These are phyloP conservation scores for Gossypium turneri DNA, from an alignment of 345 rosid genomes.

Conservation along the genomic window DNA sequence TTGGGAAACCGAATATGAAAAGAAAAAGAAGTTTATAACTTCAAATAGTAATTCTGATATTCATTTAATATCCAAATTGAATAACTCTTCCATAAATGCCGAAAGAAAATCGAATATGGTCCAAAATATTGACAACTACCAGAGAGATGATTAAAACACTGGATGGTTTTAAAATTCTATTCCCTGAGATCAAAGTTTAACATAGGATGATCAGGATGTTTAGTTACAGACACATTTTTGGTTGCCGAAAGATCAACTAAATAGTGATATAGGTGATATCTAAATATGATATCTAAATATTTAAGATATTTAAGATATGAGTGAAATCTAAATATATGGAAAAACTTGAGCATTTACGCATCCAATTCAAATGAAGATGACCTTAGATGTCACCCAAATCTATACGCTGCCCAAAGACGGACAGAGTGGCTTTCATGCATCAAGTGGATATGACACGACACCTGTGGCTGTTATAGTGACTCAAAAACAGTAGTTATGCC, in stretches of 20 bases:
- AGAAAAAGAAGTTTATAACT: conserved; percentile 3
- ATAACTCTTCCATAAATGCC: neutral
- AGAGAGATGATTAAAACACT: neutral
- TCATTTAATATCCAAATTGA: neutral
- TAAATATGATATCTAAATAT: too few relatives aligned
- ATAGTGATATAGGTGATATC: too few relatives aligned
- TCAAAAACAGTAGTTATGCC: too few relatives aligned
- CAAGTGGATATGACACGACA: neutral
- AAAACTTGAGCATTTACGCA: too few relatives aligned
- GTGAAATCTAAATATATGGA: too few relatives aligned
- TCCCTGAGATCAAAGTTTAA: neutral
- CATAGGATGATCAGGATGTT: neutral
- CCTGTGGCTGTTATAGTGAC: neutral
- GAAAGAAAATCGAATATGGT: neutral
- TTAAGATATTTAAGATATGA: too few relatives aligned
- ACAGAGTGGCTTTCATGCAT: neutral
- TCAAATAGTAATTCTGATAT: neutral
- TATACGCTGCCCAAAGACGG: neutral
- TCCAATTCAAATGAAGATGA: too few relatives aligned
- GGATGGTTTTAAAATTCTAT: neutral
- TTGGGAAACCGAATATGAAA: neutral
- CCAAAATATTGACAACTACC: neutral
- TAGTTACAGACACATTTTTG: neutral
- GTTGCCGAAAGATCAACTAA: neutral
- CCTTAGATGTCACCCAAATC: neutral